These are phyloP conservation scores for Prunus yedoensis DNA, from an alignment of 331 rosid genomes.

Conservation along the genomic window DNA sequence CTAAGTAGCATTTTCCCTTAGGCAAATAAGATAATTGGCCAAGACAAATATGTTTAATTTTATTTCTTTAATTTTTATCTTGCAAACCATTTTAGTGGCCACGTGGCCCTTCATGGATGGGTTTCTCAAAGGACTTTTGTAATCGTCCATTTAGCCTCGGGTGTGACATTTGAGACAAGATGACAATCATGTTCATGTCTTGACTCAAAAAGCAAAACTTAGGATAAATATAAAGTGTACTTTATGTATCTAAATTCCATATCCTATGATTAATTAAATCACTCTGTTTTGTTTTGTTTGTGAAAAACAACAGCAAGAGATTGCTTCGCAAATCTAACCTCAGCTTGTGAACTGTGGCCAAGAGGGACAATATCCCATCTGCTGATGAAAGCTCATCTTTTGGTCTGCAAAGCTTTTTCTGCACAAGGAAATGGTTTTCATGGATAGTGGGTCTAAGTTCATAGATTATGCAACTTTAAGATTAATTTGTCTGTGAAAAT, in stretches of 20 bases:
- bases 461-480: neutral
- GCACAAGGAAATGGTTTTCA: neutral
- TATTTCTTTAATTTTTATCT: neutral
- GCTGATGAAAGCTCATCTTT: slow-evolving; percentile 10
- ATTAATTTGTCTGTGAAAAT: too few species aligned
- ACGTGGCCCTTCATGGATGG: neutral
- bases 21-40: neutral
- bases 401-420: neutral
- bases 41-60: neutral
- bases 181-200: neutral
- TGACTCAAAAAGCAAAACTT: neutral
- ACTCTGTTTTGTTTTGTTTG: neutral
- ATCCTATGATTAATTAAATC: neutral
- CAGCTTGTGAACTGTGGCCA: neutral
- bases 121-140: neutral
- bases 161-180: neutral
- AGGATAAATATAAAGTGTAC: neutral
- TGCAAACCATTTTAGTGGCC: neutral
- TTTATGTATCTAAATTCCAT: neutral
- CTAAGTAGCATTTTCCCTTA: neutral
- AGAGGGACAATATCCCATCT: slow-evolving; percentile 13
- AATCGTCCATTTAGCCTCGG: neutral
- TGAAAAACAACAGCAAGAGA: neutral
- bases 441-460: neutral
- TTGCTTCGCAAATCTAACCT: neutral